phyloP scores from a whole-genome alignment of 192 early-diverging fungal genomes.

The Ambispora gerdemannii region DNA sequence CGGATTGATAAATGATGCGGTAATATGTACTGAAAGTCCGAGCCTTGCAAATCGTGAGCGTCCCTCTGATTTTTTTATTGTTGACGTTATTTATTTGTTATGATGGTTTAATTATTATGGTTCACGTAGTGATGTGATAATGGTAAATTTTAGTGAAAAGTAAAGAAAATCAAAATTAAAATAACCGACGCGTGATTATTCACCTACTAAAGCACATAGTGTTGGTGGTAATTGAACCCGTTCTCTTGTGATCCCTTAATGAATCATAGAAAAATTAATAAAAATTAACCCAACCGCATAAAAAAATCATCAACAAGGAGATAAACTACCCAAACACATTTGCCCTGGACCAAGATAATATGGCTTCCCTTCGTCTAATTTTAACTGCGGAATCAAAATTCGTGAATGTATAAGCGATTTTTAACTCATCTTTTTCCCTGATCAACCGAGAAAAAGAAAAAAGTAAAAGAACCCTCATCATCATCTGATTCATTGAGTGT shows the following conservation, averaged over 20 bases:
- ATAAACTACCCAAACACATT: constrained; percentile 26
- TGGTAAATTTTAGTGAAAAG: neutral
- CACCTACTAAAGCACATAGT: constrained; percentile 27
- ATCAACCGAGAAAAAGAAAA: too few species aligned
- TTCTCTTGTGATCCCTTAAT: constrained; percentile 21
- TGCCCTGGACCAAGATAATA: constrained; percentile 26
- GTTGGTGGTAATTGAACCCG: constrained; percentile 3
- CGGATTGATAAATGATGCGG: constrained; percentile 27
- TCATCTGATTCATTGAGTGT: too few species aligned
- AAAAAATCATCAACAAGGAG: neutral
- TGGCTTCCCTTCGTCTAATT: constrained; percentile 15
- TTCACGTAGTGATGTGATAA: neutral
- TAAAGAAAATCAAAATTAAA: neutral
- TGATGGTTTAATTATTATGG: too few species aligned
- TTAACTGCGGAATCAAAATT: too few species aligned
- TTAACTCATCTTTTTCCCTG: too few species aligned
- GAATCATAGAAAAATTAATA: neutral
- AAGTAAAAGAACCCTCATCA: too few species aligned
- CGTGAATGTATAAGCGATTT: too few species aligned
- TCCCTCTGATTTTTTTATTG: too few species aligned
- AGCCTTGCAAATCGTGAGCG: constrained; percentile 25
- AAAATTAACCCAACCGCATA: neutral
- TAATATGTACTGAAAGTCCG: constrained; percentile 27
- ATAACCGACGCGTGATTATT: neutral
- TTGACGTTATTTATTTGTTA: too few species aligned